Conservation (phyloP, 305 asterid species). For the Fraxinus albicans region DNA sequence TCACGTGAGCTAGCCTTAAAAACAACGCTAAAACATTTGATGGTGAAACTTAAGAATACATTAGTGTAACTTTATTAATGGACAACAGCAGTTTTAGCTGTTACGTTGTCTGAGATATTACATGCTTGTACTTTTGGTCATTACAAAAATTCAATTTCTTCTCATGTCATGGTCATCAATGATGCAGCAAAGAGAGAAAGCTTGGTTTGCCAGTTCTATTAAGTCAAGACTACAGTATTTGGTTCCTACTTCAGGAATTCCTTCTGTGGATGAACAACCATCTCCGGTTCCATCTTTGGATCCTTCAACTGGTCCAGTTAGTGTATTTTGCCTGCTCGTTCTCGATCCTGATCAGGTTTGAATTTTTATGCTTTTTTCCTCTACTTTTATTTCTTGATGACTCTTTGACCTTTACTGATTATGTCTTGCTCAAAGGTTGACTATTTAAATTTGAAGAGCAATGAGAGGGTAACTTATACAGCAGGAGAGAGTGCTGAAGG, state of each 20-base stretch:
- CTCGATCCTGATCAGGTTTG: constrained; percentile 76
- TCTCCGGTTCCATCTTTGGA: constrained; percentile 40
- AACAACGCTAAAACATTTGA: not conserved
- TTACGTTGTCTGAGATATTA: not conserved
- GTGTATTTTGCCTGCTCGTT: constrained; percentile 66
- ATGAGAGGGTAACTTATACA: constrained; percentile 58
- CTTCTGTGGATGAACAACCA: constrained; percentile 43
- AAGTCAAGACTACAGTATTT: constrained; percentile 81
- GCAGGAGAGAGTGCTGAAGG: constrained; percentile 37
- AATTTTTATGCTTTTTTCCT: constrained; percentile 1
- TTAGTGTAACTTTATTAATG: not conserved
- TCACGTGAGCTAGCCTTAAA: not conserved
- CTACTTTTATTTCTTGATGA: not conserved
- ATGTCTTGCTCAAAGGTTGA: constrained; percentile 60
- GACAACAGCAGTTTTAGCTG: not conserved
- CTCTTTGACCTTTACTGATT: not conserved
- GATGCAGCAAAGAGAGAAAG: constrained; percentile 74
- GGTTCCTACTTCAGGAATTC: constrained; percentile 66
- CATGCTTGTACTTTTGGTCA: not conserved
- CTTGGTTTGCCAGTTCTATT: constrained; percentile 78
- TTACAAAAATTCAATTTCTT: not conserved
- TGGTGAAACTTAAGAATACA: not conserved
- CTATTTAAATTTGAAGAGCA: constrained; percentile 78
- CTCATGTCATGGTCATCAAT: constrained; percentile 3
- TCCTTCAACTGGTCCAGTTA: constrained; percentile 70